phyloP scores from a whole-genome alignment of 768 basidiomycete genomes.

The Xerocomellus dryophilus region DNA sequence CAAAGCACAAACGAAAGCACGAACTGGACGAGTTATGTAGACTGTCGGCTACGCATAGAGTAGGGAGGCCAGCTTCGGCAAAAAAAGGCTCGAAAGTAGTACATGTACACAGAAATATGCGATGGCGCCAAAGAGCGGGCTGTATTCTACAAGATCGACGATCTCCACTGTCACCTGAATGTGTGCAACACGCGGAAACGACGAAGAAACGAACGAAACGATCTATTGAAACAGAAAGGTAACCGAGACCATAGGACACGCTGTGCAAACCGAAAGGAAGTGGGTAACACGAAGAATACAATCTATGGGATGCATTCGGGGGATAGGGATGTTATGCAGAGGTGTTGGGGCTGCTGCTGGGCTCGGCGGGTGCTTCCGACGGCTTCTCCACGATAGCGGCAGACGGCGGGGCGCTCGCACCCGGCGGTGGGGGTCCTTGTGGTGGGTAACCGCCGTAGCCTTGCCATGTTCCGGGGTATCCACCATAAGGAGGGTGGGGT shows the following conservation, averaged over 20 bases:
- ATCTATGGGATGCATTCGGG: conserved; percentile 17
- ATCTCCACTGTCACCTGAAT: conserved; percentile 15
- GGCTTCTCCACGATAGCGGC: conserved; percentile 23
- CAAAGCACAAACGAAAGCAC: conserved; percentile 8
- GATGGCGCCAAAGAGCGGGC: conserved; percentile 7
- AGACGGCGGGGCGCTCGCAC: conserved; percentile 14
- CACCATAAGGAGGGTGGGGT: conserved; percentile 29
- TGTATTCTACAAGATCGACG: conserved; percentile 25
- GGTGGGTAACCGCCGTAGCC: conserved; percentile 34
- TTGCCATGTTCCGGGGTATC: conserved; percentile 29
- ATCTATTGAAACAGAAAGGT: conserved; percentile 30
- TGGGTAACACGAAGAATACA: conserved; percentile 23
- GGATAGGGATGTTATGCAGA: conserved; percentile 20
- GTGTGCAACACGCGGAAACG: not conserved
- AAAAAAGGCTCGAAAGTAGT: conserved; percentile 14
- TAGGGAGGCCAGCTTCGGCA: conserved; percentile 3
- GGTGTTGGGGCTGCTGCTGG: conserved; percentile 14
- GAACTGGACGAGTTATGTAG: conserved; percentile 11
- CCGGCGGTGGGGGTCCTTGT: conserved; percentile 22
- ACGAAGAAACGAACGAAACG: conserved; percentile 11
- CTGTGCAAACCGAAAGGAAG: conserved; percentile 12
- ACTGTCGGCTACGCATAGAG: conserved; percentile 22
- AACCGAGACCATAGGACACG: conserved; percentile 12
- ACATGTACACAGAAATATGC: conserved; percentile 34
- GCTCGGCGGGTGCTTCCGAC: conserved; percentile 20